Evolutionary conservation across 805 yeast species (phyloP).

Genomic region (Candida khao-thaluensis): DNA sequence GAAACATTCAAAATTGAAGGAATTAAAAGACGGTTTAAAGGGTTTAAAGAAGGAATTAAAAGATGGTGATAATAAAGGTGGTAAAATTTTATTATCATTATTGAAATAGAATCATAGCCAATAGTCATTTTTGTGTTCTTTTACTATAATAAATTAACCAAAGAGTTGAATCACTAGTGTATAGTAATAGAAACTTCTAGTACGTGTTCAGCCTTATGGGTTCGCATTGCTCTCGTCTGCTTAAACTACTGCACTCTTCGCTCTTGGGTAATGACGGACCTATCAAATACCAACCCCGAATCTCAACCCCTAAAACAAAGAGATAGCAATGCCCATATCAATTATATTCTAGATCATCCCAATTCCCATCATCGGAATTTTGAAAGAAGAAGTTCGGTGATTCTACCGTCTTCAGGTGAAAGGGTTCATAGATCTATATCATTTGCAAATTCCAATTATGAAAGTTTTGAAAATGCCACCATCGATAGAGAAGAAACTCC

Average conservation of each 20-base stretch:
- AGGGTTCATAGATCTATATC: constrained; percentile 36
- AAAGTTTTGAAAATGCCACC: constrained; percentile 16
- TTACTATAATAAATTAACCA: too few species aligned
- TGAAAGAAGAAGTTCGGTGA: constrained; percentile 31
- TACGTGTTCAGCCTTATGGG: too few species aligned
- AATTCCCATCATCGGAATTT: constrained; percentile 10
- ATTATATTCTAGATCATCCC: constrained; percentile 15
- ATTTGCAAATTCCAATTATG: constrained; percentile 19
- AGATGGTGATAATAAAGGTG: constrained; percentile 61
- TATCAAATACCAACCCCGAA: not conserved
- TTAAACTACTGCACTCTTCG: too few species aligned
- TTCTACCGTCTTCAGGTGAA: constrained; percentile 39
- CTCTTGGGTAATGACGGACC: not conserved
- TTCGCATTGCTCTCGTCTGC: too few species aligned
- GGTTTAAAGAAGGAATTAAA: constrained; percentile 49
- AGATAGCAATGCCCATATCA: constrained; percentile 9
- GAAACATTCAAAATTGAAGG: constrained; percentile 24
- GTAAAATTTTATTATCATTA: constrained; percentile 13
- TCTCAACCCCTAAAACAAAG: constrained; percentile 5
- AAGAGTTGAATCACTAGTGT: not conserved
- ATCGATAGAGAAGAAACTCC: not conserved
- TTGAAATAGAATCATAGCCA: too few species aligned
- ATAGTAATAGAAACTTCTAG: not conserved
- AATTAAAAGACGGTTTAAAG: constrained; percentile 49
- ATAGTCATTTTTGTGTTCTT: too few species aligned